Conservation (phyloP, 495 filamentous ascomycete species). For the Hypoxylon fragiforme region DNA sequence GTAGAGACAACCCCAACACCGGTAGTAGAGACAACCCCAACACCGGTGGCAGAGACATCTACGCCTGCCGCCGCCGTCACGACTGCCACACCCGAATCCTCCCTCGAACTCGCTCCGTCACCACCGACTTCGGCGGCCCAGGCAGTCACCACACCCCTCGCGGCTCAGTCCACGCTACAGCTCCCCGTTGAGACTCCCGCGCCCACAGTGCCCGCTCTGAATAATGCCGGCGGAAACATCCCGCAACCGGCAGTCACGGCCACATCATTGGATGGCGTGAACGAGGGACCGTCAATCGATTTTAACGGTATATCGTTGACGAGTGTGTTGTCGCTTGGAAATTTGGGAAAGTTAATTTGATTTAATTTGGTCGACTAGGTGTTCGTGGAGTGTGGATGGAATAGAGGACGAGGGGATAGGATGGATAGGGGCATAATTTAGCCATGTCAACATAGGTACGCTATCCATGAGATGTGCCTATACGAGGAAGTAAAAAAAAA, state of each 20-base stretch:
- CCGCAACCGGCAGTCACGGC: slow-evolving; percentile 18
- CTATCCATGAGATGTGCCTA: too few species aligned
- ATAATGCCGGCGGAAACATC: slow-evolving; percentile 15
- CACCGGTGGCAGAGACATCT: too few species aligned
- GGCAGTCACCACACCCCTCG: slow-evolving; percentile 9
- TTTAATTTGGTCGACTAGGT: background rate
- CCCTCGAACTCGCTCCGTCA: slow-evolving; percentile 8
- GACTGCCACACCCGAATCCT: background rate
- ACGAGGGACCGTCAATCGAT: slow-evolving; percentile 33
- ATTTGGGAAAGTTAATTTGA: background rate
- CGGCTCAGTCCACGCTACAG: slow-evolving; percentile 17
- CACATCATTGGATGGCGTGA: slow-evolving; percentile 21
- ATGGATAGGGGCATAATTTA: background rate
- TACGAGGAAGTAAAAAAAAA: too few species aligned
- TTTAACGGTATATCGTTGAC: slow-evolving; percentile 37
- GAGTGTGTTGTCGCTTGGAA: slow-evolving; percentile 38
- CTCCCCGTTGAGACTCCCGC: slow-evolving; percentile 21
- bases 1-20: background rate
- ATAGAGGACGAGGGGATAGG: background rate
- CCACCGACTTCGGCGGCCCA: slow-evolving; percentile 1
- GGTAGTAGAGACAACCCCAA: background rate
- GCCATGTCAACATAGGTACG: too few species aligned
- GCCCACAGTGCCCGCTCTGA: slow-evolving; percentile 13
- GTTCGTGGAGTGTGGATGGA: background rate
- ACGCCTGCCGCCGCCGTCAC: background rate